Conservation (phyloP, 805 yeast species). For the Metschnikowia gelsemii region DNA sequence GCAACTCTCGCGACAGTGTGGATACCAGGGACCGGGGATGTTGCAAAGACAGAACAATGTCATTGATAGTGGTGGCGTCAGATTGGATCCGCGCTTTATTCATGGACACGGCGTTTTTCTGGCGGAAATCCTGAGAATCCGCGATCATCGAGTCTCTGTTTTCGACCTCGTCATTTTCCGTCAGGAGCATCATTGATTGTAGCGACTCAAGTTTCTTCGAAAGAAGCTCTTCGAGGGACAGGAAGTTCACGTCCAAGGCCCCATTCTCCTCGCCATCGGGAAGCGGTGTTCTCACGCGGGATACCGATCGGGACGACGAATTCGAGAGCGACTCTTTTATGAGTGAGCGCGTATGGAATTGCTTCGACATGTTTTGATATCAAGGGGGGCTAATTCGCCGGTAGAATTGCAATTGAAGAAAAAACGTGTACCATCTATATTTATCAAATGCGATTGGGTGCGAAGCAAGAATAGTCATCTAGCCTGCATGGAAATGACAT, state of each 20-base stretch:
- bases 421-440: not conserved
- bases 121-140: constrained; percentile 24
- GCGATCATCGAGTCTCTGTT: constrained; percentile 24
- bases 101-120: constrained; percentile 29
- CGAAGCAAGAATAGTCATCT: constrained; percentile 13
- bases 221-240: constrained; percentile 36
- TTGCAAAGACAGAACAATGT: constrained; percentile 44
- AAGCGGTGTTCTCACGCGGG: constrained; percentile 38
- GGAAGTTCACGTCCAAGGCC: constrained; percentile 34
- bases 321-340: constrained; percentile 24
- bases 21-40: constrained; percentile 46
- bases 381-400: too few relatives aligned
- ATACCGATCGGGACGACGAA: constrained; percentile 32
- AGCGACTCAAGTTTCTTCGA: constrained; percentile 32
- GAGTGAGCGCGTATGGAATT: constrained; percentile 14
- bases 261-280: constrained; percentile 37
- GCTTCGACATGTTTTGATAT: constrained; percentile 17
- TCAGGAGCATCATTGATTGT: constrained; percentile 23
- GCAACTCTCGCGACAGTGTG: constrained; percentile 46
- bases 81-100: constrained; percentile 38
- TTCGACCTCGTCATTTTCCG: constrained; percentile 19
- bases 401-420: not conserved
- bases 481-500: constrained; percentile 6
- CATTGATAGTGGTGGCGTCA: constrained; percentile 40
- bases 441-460: not conserved